A percentile compares a stretch with the other conserved stretches of the same genome.
These are phyloP conservation scores for Neonectria faginata DNA, from an alignment of 2,329 filamentous ascomycete species.

Conservation along the genomic window DNA sequence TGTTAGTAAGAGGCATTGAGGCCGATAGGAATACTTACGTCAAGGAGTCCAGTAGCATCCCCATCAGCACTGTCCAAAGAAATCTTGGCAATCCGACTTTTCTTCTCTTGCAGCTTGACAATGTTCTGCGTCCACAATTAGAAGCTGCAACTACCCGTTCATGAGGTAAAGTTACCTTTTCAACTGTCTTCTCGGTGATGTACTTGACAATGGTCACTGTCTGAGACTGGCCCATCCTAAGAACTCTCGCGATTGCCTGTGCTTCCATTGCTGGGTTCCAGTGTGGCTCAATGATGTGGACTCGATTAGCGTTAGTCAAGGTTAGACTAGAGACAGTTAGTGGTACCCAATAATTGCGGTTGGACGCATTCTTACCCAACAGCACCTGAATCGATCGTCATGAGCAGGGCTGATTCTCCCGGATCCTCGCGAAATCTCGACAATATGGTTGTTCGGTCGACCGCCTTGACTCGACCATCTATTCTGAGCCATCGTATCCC, in stretches of 20 bases:
- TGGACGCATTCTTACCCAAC: background rate
- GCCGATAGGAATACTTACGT: background rate
- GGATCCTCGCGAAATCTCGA: background rate
- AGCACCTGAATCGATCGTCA: slow-evolving; percentile 6
- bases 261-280: slow-evolving; percentile 3
- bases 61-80: background rate
- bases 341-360: background rate
- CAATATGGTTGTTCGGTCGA: background rate
- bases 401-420: background rate
- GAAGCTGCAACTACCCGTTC: background rate
- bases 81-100: background rate
- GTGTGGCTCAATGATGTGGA: background rate
- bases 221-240: slow-evolving; percentile 6
- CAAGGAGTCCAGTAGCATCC: background rate
- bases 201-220: slow-evolving; percentile 1
- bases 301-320: background rate
- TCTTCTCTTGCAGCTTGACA: slow-evolving; percentile 1
- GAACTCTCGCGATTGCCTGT: slow-evolving; percentile 2
- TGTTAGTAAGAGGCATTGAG: background rate
- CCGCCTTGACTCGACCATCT: background rate
- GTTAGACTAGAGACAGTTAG: background rate
- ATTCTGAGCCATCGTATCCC: background rate
- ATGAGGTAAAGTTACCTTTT: background rate
- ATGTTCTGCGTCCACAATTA: background rate
- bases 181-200: slow-evolving; percentile 1